These are phyloP conservation scores for Evernia prunastri DNA, from an alignment of 495 filamentous ascomycete species.

Conservation along the genomic window DNA sequence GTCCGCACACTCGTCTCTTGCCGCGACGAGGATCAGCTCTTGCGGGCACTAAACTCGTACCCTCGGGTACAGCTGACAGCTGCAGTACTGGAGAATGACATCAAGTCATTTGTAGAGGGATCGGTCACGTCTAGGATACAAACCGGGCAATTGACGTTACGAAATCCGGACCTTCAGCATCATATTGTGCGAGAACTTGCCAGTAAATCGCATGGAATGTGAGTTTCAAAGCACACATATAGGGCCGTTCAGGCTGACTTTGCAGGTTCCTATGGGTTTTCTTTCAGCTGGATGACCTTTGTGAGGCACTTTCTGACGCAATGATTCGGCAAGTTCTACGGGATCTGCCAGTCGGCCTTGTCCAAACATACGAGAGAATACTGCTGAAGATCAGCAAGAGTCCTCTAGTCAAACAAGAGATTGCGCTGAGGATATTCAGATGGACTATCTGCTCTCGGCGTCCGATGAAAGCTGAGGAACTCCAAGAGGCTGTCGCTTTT, in stretches of 20 bases:
- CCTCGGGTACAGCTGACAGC: constrained; percentile 13
- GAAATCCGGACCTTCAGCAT: constrained; percentile 11
- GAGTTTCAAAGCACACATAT: neutral
- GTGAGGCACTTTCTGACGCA: constrained; percentile 26
- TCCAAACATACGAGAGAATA: constrained; percentile 27
- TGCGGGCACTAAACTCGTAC: constrained; percentile 7
- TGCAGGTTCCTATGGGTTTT: constrained; percentile 30
- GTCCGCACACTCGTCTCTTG: constrained; percentile 22
- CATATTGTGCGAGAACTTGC: constrained; percentile 23
- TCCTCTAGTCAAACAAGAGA: neutral
- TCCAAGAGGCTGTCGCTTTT: constrained; percentile 35
- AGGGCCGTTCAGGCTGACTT: neutral
- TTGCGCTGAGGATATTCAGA: constrained; percentile 16
- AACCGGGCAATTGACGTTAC: constrained; percentile 19
- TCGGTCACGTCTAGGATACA: constrained; percentile 21
- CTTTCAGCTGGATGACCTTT: constrained; percentile 30
- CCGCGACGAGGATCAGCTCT: constrained; percentile 19
- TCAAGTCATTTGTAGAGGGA: constrained; percentile 19
- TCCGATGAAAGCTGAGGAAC: constrained; percentile 33
- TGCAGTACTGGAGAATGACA: constrained; percentile 11
- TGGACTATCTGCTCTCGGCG: constrained; percentile 32
- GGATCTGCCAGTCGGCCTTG: constrained; percentile 25
- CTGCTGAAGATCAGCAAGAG: constrained; percentile 20
- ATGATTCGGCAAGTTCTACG: constrained; percentile 21
- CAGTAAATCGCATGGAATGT: constrained; percentile 27